Base-by-base conservation (phyloP, 345 rosid genomes). In the Jatropha curcas region DNA sequence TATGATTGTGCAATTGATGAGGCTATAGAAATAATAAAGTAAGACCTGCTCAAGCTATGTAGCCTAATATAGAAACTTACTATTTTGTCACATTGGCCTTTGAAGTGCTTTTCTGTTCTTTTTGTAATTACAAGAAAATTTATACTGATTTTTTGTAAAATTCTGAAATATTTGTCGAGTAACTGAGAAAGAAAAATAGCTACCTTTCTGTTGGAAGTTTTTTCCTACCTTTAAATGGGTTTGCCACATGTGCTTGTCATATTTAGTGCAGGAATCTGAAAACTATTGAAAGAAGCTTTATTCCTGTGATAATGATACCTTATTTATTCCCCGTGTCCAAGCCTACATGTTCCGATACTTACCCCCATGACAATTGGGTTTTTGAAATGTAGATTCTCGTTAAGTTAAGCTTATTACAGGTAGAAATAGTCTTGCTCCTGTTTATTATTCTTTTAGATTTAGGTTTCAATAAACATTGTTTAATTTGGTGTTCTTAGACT, bases 1-100 rank as follows among this genome's bases (percentile, higher is more conserved):
- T 93, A 76, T 86, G 97, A 91, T 67, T 90, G 74, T 57, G 88
- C 89, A 58, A 88, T 93, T 67, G 76, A 80, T 24, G 91, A 93
- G 70, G 98, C 97, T 71, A 85, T 91, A 68, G 72, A 80, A 31
- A 68, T 81, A 77, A 68, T 86, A 65, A 77, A 76, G 98, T 93
- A 91, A 89, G 94, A 45, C 59, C 53, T 70, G 34, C 60, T 51
- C 59, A 70, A n/a, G 55, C 52, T 77, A 10, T 22, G 22, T 81
- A 58, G 56, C 52, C 61, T 2, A 20, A 39, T 63, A 19, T 45
- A 24, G 63, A 48, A 43, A 66, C 60, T 41, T 33, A 37, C 34
- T 51, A 59, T 69, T 43, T 8, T 50, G 30, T 53, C 35, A 31
- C 52, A 5, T 25, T 37, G 13, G 55, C 48, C 46, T 31, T 25